These are phyloP conservation scores for Amborella trichopoda DNA, from an alignment of 164 flowering plant species.

Conservation along the genomic window DNA sequence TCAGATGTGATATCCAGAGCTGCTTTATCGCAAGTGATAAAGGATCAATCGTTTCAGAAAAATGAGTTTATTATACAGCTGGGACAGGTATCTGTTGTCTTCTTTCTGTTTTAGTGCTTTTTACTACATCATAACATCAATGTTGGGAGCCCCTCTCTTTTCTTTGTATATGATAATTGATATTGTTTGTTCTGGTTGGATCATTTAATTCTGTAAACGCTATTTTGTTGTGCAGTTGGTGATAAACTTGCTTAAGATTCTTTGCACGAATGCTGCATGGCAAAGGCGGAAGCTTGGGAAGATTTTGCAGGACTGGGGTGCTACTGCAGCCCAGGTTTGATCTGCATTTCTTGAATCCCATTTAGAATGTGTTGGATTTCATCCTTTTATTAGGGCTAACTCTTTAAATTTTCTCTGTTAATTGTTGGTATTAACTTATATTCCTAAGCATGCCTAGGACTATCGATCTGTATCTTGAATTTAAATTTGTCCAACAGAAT, in stretches of 20 bases:
- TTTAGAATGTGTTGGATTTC: too few species aligned
- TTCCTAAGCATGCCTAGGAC: too few species aligned
- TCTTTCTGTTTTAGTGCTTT: not conserved
- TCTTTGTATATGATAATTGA: not conserved
- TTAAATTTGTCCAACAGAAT: too few species aligned
- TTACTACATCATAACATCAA: not conserved
- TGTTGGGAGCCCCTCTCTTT: not conserved
- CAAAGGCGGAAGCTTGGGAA: conserved; percentile 99
- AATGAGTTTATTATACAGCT: conserved; percentile 56
- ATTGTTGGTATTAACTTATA: too few species aligned
- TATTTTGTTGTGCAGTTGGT: conserved; percentile 32
- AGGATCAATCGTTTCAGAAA: conserved; percentile 47
- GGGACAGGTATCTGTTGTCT: conserved; percentile 45
- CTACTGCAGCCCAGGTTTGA: conserved; percentile 74
- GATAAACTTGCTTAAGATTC: conserved; percentile 67
- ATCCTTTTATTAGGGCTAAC: too few species aligned
- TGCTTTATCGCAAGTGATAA: conserved; percentile 34
- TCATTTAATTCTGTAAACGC: conserved; percentile 10
- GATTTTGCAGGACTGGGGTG: conserved; percentile 91
- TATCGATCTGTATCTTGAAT: too few species aligned
- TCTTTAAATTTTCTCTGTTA: too few species aligned
- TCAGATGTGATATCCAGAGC: conserved; percentile 64
- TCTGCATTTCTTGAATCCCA: too few species aligned
- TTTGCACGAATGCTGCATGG: conserved; percentile 94
- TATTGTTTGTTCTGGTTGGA: conserved; percentile 1